phyloP scores from a whole-genome alignment of 768 basidiomycete genomes.

The Suillus discolor region DNA sequence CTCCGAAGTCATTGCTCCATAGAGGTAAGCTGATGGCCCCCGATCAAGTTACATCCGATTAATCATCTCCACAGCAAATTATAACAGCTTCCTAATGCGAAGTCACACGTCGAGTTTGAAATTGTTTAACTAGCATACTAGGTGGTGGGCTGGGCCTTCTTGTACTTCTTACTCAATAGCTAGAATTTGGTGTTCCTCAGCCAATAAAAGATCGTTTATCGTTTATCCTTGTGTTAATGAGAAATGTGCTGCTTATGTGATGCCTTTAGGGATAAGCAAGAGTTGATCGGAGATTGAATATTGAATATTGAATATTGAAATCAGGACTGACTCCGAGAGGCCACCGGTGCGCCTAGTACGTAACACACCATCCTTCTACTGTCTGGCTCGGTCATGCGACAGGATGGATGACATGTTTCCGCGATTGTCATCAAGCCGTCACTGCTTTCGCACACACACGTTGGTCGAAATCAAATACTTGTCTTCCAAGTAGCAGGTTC shows the following conservation, averaged over 20 bases:
- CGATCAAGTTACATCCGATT: constrained; percentile 1
- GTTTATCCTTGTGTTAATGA: too few species aligned
- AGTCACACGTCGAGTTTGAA: not conserved
- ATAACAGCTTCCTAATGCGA: constrained; percentile 11
- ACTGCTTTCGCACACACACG: not conserved
- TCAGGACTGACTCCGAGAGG: too few species aligned
- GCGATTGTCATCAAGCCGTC: not conserved
- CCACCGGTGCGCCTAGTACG: too few species aligned
- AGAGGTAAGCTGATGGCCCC: not conserved
- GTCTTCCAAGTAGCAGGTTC: not conserved
- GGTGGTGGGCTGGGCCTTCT: not conserved
- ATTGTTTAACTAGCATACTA: not conserved
- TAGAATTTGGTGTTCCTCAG: too few species aligned
- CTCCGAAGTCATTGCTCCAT: constrained; percentile 11
- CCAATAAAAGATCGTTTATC: too few species aligned
- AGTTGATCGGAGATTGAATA: too few species aligned
- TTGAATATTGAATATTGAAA: too few species aligned
- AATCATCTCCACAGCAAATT: not conserved
- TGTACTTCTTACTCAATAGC: not conserved
- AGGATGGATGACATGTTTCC: not conserved
- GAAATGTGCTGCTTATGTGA: too few species aligned
- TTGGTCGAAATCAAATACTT: not conserved
- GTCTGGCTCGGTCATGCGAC: too few species aligned
- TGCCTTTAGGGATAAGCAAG: too few species aligned
- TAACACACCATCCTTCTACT: too few species aligned